Evolutionary conservation across 2,329 filamentous ascomycete genomes (phyloP), one percentile per base, ranked within the genome.

Genomic region (Akanthomyces muscarius): DNA sequence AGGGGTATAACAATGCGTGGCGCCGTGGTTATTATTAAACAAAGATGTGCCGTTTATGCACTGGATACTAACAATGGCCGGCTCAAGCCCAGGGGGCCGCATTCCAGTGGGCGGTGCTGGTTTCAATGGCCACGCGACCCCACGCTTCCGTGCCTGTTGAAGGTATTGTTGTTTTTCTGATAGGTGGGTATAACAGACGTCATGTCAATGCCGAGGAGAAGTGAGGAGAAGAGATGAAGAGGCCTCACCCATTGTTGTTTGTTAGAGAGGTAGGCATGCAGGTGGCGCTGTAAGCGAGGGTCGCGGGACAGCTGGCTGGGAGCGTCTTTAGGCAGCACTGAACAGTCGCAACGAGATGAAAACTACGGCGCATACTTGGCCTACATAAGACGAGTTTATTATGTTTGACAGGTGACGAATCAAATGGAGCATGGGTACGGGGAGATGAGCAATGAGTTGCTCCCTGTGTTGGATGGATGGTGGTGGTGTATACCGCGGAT

Each of bases 121-220:
- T 57, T 57, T 57, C 54, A 57, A 48, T 42, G 42, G 53, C 54
- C 54, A 57, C 42, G 54, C 25, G 28, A 57, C 54, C 54, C 36
- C 54, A 18, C 23, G 38, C 18, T 41, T 28, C n/a, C 25, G 5
- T 47, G 42, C 53, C 53, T 57, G 16, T 42, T 33, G 25, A 57
- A 57, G 23, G 41, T 41, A 33, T 18, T 33, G 38, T 21, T 16
- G 30, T 52, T 36, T 30, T 28, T 23, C 23, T 28, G 13, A 51
- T 41, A 25, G 33, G n/a, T 16, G 21, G 18, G 21, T 14, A 52
- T 18, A 52, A 52, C 14, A n/a, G 16, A 52, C 28, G 48, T 33
- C 48, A 52, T 52, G 48, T 16, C 38, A 41, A 41, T 41, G 38
- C 38, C 38, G 48, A 8, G 30, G 14, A 33, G 48, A 10, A 33